phyloP scores from a whole-genome alignment of 2,329 filamentous ascomycete species.

The Cladorrhinum sp. region DNA sequence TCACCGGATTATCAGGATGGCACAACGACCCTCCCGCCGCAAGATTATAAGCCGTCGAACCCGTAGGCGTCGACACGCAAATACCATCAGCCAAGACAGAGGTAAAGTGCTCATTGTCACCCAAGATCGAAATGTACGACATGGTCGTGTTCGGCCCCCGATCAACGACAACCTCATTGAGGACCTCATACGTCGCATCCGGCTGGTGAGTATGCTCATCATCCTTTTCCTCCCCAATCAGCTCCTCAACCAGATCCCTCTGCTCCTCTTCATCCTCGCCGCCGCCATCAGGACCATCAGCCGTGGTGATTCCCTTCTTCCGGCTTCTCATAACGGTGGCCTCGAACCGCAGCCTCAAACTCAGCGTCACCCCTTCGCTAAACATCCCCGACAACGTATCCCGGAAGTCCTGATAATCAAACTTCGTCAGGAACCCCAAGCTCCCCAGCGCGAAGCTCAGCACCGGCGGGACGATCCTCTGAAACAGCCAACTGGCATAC shows the following conservation, averaged over 20 bases:
- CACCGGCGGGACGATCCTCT: conserved; percentile 89
- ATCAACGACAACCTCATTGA: conserved; percentile 97
- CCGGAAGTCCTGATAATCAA: conserved; percentile 77
- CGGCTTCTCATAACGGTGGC: conserved; percentile 86
- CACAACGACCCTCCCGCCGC: conserved; percentile 93
- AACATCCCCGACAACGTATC: conserved; percentile 70
- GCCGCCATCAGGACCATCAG: conserved; percentile 6
- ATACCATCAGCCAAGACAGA: conserved; percentile 90
- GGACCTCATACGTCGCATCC: conserved; percentile 80
- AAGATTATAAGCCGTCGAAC: conserved; percentile 92
- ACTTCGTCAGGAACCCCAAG: conserved; percentile 92
- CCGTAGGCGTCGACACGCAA: conserved; percentile 90
- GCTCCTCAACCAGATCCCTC: conserved; percentile 78
- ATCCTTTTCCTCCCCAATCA: conserved; percentile 81
- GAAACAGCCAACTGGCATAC: conserved; percentile 95
- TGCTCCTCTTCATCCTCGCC: conserved; percentile 32
- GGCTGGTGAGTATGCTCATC: conserved; percentile 82
- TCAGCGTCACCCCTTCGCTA: conserved; percentile 80
- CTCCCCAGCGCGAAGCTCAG: conserved; percentile 89
- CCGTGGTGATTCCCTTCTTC: conserved; percentile 37
- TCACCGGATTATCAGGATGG: conserved; percentile 94
- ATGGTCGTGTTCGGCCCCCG: conserved; percentile 89
- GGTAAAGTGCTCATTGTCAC: conserved; percentile 92
- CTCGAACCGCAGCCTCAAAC: conserved; percentile 83
- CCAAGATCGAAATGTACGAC: conserved; percentile 88